Conservation (phyloP, 345 rosid genomes). For the Populus pruinosa region DNA sequence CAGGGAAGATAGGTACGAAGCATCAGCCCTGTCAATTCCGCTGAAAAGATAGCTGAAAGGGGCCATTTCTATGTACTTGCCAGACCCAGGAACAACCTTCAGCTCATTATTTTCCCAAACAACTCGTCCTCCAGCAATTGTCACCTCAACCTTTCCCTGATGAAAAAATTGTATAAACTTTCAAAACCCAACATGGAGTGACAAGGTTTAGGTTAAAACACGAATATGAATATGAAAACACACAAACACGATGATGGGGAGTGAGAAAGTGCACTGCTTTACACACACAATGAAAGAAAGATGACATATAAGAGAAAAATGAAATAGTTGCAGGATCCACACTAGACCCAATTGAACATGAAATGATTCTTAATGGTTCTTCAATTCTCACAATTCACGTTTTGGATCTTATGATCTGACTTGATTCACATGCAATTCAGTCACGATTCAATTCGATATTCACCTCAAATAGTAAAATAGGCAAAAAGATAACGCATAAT, state of each 20-base stretch:
- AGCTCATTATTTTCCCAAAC: constrained; percentile 82
- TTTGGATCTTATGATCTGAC: too few species aligned
- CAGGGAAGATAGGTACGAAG: constrained; percentile 64
- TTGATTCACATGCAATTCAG: too few species aligned
- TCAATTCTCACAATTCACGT: too few species aligned
- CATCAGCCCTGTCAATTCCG: constrained; percentile 79
- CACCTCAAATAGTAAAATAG: too few species aligned
- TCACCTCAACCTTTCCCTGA: constrained; percentile 94
- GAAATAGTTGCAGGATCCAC: too few species aligned
- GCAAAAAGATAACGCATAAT: too few species aligned
- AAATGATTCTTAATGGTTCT: too few species aligned
- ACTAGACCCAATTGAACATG: too few species aligned
- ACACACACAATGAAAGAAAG: not conserved
- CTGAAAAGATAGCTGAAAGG: constrained; percentile 75
- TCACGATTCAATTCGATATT: too few species aligned
- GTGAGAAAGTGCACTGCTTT: too few species aligned
- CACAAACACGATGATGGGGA: not conserved
- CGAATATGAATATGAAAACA: not conserved
- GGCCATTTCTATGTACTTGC: constrained; percentile 68
- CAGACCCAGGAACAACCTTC: constrained; percentile 66
- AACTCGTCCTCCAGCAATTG: constrained; percentile 78
- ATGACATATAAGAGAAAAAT: too few species aligned
- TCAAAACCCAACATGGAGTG: not conserved
- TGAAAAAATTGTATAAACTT: not conserved
- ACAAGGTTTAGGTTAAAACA: not conserved